Conservation (phyloP, 305 asterid species). For the Ajuga reptans region DNA sequence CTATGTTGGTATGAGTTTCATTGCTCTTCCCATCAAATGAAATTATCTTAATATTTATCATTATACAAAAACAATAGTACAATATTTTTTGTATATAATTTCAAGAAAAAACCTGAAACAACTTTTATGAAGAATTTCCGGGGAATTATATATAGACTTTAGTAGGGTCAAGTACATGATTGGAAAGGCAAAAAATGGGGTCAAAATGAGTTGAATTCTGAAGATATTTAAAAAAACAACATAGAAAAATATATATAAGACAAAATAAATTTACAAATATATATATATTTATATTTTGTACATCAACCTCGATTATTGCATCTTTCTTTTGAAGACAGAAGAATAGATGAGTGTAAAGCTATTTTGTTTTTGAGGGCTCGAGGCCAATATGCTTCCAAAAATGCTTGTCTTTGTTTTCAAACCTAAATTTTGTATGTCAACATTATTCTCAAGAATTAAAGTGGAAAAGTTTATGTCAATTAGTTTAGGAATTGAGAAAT, state of each 20-base stretch:
- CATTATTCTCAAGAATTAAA: too few relatives aligned
- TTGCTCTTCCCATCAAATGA: too few relatives aligned
- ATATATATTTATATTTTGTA: neutral
- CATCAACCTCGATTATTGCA: constrained; percentile 22
- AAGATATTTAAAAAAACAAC: neutral
- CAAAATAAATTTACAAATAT: neutral
- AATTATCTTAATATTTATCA: too few relatives aligned
- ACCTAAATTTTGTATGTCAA: too few relatives aligned
- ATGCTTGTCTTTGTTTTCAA: too few relatives aligned
- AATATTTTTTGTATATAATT: too few relatives aligned
- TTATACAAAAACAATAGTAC: too few relatives aligned
- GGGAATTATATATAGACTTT: constrained; percentile 8
- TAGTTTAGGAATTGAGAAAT: too few relatives aligned
- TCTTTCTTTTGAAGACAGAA: constrained; percentile 4
- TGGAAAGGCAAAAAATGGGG: neutral
- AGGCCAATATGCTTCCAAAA: constrained; percentile 36
- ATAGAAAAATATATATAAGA: constrained; percentile 15
- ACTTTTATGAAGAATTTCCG: constrained; percentile 16
- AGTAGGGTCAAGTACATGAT: constrained; percentile 13
- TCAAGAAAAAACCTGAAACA: too few relatives aligned
- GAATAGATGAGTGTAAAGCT: constrained; percentile 12
- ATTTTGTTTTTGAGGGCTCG: constrained; percentile 41
- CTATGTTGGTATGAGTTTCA: too few relatives aligned
- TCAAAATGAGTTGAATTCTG: constrained; percentile 15
- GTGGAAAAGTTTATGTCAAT: too few relatives aligned